phyloP scores from a whole-genome alignment of 805 yeast genomes.

The Brettanomyces custersianus region DNA sequence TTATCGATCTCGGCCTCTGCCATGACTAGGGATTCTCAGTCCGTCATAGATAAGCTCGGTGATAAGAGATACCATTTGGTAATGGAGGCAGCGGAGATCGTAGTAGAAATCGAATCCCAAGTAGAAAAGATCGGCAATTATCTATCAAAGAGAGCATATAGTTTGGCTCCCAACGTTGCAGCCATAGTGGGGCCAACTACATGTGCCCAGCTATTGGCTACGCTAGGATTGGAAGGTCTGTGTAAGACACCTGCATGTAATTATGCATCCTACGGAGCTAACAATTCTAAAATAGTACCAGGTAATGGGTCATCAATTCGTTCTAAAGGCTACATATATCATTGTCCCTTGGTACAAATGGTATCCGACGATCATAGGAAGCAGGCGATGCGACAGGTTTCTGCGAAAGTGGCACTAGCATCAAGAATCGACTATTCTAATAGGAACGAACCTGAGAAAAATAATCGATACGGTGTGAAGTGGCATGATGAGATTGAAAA shows the following conservation, averaged over 20 bases:
- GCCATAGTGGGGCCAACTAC: conserved; percentile 63
- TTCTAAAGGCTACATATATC: conserved; percentile 63
- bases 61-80: conserved; percentile 30
- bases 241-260: conserved; percentile 77
- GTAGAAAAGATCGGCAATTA: conserved; percentile 38
- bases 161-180: conserved; percentile 73
- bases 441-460: conserved; percentile 27
- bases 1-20: conserved; percentile 56
- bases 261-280: conserved; percentile 66
- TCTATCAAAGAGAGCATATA: conserved; percentile 46
- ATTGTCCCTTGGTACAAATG: conserved; percentile 47
- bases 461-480: conserved; percentile 39
- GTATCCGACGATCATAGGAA: conserved; percentile 51
- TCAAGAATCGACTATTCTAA: conserved; percentile 59
- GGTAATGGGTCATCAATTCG: conserved; percentile 37
- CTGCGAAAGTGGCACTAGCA: conserved; percentile 75
- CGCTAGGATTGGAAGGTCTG: conserved; percentile 61
- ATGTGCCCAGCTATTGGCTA: conserved; percentile 64
- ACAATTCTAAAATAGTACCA: conserved; percentile 30
- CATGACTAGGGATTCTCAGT: neutral
- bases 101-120: conserved; percentile 36
- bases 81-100: conserved; percentile 35
- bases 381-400: conserved; percentile 67
- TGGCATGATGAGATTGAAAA: conserved; percentile 52
- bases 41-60: neutral